Percentiles rank a stretch among this genome's conserved stretches.
phyloP scores from a whole-genome alignment of 768 basidiomycete species.

The Pleurotus tuber-regium region DNA sequence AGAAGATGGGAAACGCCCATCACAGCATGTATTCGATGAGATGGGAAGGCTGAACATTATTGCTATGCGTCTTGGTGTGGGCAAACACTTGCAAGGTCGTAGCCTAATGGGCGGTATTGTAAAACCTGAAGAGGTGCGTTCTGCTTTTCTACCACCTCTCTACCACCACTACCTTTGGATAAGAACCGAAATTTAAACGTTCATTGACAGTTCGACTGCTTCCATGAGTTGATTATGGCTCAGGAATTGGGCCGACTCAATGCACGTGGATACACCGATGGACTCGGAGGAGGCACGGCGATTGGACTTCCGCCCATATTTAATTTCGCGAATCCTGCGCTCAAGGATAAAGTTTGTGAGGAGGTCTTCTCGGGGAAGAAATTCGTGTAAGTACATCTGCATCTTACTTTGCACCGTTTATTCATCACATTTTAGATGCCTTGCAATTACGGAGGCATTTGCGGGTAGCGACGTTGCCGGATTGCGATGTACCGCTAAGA shows the following conservation, averaged over 20 bases:
- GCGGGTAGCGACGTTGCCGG: conserved; percentile 71
- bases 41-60: conserved; percentile 72
- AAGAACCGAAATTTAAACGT: background rate
- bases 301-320: conserved; percentile 70
- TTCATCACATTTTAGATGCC: conserved; percentile 25
- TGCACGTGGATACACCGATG: conserved; percentile 68
- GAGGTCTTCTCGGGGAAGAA: conserved; percentile 62
- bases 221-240: conserved; percentile 64
- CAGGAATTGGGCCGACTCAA: conserved; percentile 59
- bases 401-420: background rate
- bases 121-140: conserved; percentile 65
- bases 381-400: conserved; percentile 39
- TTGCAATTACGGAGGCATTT: conserved; percentile 77
- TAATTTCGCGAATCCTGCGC: conserved; percentile 32
- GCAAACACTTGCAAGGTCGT: conserved; percentile 79
- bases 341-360: conserved; percentile 46
- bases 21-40: conserved; percentile 73
- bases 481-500: conserved; percentile 56
- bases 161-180: no score
- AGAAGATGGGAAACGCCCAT: conserved; percentile 84
- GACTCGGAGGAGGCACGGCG: conserved; percentile 59
- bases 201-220: conserved; percentile 7
- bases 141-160: background rate
- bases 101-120: conserved; percentile 71
- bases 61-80: conserved; percentile 86